phyloP scores from a whole-genome alignment of 345 rosid species.

The Cardamine resedifolia region DNA sequence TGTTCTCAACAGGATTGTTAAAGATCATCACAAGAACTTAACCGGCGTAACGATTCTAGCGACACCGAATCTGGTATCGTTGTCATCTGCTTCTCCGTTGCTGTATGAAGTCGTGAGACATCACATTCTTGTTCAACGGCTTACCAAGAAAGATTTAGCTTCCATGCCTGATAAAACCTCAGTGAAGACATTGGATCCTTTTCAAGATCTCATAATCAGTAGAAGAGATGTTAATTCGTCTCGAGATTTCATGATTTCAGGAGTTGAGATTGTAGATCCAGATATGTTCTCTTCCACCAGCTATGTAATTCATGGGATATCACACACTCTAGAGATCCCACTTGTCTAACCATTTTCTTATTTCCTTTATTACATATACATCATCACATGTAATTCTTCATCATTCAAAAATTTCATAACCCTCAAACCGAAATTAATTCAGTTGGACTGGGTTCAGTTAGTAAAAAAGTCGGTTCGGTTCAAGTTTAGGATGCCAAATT shows the following conservation, averaged over 20 bases:
- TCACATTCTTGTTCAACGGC: constrained; percentile 53
- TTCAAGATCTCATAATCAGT: constrained; percentile 44
- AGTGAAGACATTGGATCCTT: constrained; percentile 50
- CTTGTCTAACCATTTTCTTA: neutral
- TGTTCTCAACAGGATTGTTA: constrained; percentile 56
- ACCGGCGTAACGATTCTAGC: constrained; percentile 61
- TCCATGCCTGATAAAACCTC: constrained; percentile 46
- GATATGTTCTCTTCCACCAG: constrained; percentile 50
- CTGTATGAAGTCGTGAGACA: constrained; percentile 57
- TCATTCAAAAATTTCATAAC: neutral
- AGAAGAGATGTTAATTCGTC: constrained; percentile 30
- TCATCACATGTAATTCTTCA: neutral
- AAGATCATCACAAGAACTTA: constrained; percentile 39
- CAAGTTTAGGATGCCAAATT: neutral
- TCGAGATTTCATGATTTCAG: constrained; percentile 42
- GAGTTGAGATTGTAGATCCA: constrained; percentile 52
- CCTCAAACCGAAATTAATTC: neutral
- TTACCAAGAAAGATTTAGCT: constrained; percentile 45
- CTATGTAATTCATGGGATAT: constrained; percentile 62
- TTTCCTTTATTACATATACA: neutral
- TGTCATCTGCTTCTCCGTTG: constrained; percentile 51
- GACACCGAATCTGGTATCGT: constrained; percentile 50
- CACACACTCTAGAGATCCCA: constrained; percentile 44
- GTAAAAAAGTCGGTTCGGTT: neutral
- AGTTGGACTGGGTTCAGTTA: neutral